These are phyloP conservation scores for Irpex rosettiformis DNA, from an alignment of 1,284 basidiomycete genomes.

Conservation along the genomic window DNA sequence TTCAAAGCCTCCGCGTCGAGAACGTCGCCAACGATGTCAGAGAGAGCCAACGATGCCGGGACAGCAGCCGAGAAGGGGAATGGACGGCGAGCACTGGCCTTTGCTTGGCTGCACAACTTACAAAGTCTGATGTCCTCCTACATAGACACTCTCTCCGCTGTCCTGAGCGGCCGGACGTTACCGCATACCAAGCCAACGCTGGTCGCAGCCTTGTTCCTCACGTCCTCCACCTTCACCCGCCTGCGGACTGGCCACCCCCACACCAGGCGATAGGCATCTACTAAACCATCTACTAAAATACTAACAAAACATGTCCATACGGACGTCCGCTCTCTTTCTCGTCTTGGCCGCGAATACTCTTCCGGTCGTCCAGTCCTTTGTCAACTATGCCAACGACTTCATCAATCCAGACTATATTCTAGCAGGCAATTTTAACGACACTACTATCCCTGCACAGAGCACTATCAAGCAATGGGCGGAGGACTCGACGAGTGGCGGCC, in stretches of 20 bases:
- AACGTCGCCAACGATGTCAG: too few relatives aligned
- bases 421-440: slow-evolving; percentile 30
- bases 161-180: background rate
- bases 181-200: background rate
- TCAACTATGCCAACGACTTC: slow-evolving; percentile 48
- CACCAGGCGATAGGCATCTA: too few relatives aligned
- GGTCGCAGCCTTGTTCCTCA: background rate
- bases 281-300: background rate
- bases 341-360: slow-evolving; percentile 9
- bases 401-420: slow-evolving; percentile 46
- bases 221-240: background rate
- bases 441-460: slow-evolving; percentile 37
- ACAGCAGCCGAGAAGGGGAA: too few relatives aligned
- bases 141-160: too few relatives aligned
- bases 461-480: slow-evolving; percentile 44
- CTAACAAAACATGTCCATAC: background rate
- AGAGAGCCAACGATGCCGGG: too few relatives aligned
- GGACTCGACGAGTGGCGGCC: slow-evolving; percentile 36
- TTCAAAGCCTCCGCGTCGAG: too few relatives aligned
- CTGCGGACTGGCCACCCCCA: background rate
- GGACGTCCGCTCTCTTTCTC: slow-evolving; percentile 8
- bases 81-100: too few relatives aligned
- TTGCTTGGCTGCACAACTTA: too few relatives aligned
- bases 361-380: slow-evolving; percentile 20
- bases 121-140: too few relatives aligned